phyloP scores from a whole-genome alignment of 768 basidiomycete genomes.

The Pulveroboletus sp. region DNA sequence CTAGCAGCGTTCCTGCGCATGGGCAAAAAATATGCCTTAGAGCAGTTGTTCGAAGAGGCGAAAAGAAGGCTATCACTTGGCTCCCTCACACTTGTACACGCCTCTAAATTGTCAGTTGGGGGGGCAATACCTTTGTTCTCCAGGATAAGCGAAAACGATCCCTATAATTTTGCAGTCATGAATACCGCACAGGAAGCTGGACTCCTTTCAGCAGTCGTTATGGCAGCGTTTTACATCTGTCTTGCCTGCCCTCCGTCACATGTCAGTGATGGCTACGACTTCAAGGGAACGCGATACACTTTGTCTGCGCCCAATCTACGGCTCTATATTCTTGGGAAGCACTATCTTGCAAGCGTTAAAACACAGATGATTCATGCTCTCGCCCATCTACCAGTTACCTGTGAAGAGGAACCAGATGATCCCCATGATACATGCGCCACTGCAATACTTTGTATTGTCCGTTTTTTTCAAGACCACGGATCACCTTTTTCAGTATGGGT shows the following conservation, averaged over 20 bases:
- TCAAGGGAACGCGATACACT: neutral
- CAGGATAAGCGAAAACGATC: conserved; percentile 6
- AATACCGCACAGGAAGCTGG: conserved; percentile 14
- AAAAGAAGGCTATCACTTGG: conserved; percentile 1
- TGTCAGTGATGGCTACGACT: conserved; percentile 12
- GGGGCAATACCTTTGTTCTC: neutral
- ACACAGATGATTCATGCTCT: neutral
- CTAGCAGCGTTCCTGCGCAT: conserved; percentile 9
- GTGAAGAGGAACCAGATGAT: no score
- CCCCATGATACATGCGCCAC: no score
- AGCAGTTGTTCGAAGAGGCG: conserved; percentile 11
- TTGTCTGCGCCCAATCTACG: neutral
- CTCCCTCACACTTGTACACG: neutral
- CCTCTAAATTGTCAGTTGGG: neutral
- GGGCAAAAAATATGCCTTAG: conserved; percentile 15
- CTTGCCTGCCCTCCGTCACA: conserved; percentile 4
- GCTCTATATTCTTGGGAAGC: conserved; percentile 2
- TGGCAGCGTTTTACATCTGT: conserved; percentile 4
- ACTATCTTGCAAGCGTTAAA: neutral
- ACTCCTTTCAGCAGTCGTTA: neutral
- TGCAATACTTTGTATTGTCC: no score
- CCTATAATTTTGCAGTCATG: conserved; percentile 12
- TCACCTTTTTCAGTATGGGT: no score
- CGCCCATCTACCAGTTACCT: neutral
- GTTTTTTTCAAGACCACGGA: no score